Evolutionary conservation across 2,329 filamentous ascomycete species (phyloP), one percentile per base, ranked within the genome.

Genomic region (Drechslerella dactyloides): DNA sequence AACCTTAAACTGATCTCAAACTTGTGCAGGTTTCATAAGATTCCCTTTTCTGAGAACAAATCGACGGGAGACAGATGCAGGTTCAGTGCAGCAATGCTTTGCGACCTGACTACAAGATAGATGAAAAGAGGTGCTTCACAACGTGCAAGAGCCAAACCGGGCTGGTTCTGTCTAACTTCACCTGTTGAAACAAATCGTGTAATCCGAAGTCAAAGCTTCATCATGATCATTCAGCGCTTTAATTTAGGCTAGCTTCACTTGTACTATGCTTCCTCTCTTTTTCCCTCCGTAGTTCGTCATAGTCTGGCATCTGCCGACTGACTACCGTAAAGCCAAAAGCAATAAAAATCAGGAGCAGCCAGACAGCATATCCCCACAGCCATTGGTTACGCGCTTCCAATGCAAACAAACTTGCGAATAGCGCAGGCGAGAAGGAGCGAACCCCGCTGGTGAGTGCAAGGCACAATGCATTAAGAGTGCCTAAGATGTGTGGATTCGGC

Each of bases 381-480:
- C 88, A 85, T 13, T 84, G 82, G 44, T 84, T 82, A 6, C 30
- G 35, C 1, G 87, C 86, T 0, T 90, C 88, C 0, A 86, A 76
- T 0, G 90, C 90, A 74, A 86, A 93, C 2, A 93, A 76, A 56
- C 83, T 88, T 0, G 88, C 85, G 48, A 89, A 87, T 0, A 86
- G 75, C 0, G 85, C 88, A 0, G 90, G 90, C 0, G 84, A 83
- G 44, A 93, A 82, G 0, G 90, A 84, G 13, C 90, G 82, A 30
- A 90, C 80, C 0, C 81, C 87, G 73, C 86, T 87, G 0, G 82
- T 79, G 0, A 86, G 76, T 0, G 89, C 88, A 65, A 93, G 80
- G 0, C 85, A 84, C 0, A 91, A 75, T 0, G 88, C 87, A 75
- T 93, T 93, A 27, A 94, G 80, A 0, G 86, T 91, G 0, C 88